Percentiles rank a stretch among this genome's conserved stretches.
These are phyloP conservation scores for Chlorella sp. DNA, from an alignment of 139 green algal genomes.

Conservation along the genomic window DNA sequence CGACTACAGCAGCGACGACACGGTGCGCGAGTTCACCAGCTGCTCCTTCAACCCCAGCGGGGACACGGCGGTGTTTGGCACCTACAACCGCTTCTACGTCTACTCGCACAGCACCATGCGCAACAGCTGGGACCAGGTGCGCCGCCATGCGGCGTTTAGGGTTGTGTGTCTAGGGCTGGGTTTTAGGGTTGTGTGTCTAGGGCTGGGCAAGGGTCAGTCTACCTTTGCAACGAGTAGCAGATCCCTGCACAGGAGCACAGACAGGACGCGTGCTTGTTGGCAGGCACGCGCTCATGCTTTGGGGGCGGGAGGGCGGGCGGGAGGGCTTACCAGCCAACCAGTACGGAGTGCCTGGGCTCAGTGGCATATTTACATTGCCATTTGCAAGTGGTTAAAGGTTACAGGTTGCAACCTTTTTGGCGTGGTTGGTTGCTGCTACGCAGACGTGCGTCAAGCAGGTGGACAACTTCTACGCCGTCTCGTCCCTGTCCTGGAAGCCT, in stretches of 20 bases:
- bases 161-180: too few species aligned
- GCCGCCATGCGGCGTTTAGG: too few species aligned
- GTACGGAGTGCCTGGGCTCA: too few species aligned
- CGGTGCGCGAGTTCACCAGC: constrained; percentile 45
- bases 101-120: constrained; percentile 39
- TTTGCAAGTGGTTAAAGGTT: too few species aligned
- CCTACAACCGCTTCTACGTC: constrained; percentile 60
- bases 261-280: too few species aligned
- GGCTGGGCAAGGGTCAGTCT: not conserved
- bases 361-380: too few species aligned
- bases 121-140: constrained; percentile 7
- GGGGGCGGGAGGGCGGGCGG: too few species aligned
- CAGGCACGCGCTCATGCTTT: too few species aligned
- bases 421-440: too few species aligned
- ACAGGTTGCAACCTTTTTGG: too few species aligned
- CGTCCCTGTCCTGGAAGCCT: constrained; percentile 60
- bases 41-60: constrained; percentile 60
- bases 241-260: not conserved
- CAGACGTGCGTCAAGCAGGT: constrained; percentile 22
- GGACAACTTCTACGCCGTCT: constrained; percentile 62
- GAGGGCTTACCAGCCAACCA: too few species aligned
- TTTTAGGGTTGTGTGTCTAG: too few species aligned
- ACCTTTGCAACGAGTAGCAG: not conserved
- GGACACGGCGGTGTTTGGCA: constrained; percentile 60
- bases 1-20: constrained; percentile 51